phyloP scores from a whole-genome alignment of 768 basidiomycete genomes.

The Amanita muscaria region DNA sequence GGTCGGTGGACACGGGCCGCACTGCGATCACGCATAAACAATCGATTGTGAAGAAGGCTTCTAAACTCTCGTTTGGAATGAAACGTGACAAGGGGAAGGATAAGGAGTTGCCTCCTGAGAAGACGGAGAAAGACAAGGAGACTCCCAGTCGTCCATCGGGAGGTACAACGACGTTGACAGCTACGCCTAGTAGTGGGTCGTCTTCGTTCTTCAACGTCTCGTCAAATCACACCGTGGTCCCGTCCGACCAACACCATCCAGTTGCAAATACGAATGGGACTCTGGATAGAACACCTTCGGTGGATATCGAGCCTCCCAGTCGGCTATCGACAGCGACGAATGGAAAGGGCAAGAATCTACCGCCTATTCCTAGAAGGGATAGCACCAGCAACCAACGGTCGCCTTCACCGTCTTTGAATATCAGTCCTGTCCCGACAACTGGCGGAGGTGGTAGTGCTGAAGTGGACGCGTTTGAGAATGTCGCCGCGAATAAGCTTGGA shows the following conservation, averaged over 20 bases:
- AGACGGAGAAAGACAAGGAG: conserved; percentile 24
- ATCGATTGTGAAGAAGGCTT: conserved; percentile 63
- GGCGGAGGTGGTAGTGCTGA: conserved; percentile 64
- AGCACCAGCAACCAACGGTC: conserved; percentile 26
- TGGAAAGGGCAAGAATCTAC: conserved; percentile 56
- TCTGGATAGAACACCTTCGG: conserved; percentile 9
- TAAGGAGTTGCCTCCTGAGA: conserved; percentile 32
- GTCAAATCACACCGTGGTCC: conserved; percentile 34
- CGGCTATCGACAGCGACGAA: conserved; percentile 40
- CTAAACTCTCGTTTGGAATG: conserved; percentile 70
- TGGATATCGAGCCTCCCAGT: conserved; percentile 19
- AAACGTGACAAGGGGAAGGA: conserved; percentile 43
- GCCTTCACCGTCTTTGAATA: conserved; percentile 18
- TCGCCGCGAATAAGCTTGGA: conserved; percentile 70
- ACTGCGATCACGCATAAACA: conserved; percentile 28
- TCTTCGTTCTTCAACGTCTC: conserved; percentile 84
- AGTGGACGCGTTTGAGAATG: conserved; percentile 62
- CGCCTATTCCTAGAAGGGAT: conserved; percentile 76
- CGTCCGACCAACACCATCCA: conserved; percentile 6
- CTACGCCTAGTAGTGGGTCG: conserved; percentile 68
- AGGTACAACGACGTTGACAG: conserved; percentile 42
- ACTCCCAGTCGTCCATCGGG: conserved; percentile 31
- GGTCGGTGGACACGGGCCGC: conserved; percentile 41
- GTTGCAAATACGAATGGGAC: conserved; percentile 21
- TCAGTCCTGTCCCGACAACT: too few relatives aligned